phyloP scores from a whole-genome alignment of 2,329 filamentous ascomycete genomes.

The Camillea tinctor region DNA sequence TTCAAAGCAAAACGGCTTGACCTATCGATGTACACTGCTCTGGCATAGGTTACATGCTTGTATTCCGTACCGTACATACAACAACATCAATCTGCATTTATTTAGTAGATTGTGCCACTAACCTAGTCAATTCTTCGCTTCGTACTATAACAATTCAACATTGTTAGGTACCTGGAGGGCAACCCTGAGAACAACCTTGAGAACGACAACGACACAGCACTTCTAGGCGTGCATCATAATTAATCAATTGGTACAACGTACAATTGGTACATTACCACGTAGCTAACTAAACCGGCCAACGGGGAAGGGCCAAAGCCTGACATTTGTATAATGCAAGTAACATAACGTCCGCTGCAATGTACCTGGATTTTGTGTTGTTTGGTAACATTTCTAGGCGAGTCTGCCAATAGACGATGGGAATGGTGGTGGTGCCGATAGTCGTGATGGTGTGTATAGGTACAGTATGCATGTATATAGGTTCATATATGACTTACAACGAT shows the following conservation, averaged over 20 bases:
- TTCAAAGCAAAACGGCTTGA: background rate
- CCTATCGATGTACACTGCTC: no score
- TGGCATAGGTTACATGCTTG: no score
- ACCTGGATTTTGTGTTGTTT: background rate
- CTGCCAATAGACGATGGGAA: background rate
- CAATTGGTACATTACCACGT: background rate
- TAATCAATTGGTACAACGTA: background rate
- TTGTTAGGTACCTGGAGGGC: background rate
- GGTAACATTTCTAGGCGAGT: background rate
- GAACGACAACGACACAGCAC: background rate
- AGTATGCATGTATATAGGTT: no score
- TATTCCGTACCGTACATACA: no score
- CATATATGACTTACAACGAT: no score
- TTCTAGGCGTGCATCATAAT: background rate
- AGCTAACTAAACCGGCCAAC: background rate
- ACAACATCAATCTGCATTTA: no score
- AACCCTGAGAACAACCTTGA: background rate
- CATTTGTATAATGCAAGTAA: conserved; percentile 1
- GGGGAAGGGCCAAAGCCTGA: background rate
- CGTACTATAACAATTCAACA: background rate
- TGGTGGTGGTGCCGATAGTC: no score
- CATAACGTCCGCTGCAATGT: conserved; percentile 1
- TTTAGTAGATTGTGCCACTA: no score
- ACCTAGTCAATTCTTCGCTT: no score
- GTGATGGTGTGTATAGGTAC: no score